These are phyloP conservation scores for Gillenia trifoliata DNA, from an alignment of 306 rosid species.

Conservation along the genomic window DNA sequence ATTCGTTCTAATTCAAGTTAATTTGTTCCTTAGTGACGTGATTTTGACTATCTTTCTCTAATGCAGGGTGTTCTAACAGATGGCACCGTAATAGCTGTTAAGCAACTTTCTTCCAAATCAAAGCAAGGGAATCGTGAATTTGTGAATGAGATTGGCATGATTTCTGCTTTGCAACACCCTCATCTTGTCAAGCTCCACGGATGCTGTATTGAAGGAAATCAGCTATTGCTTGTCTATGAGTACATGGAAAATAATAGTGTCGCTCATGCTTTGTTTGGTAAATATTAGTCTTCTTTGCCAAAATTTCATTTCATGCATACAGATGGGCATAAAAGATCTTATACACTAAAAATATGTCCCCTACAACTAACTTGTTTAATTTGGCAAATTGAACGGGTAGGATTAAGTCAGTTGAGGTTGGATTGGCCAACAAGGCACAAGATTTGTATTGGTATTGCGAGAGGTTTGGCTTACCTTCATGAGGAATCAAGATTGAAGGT, in stretches of 20 bases:
- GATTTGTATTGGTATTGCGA: neutral
- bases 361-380: neutral
- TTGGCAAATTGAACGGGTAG: neutral
- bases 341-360: neutral
- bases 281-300: neutral
- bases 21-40: no score
- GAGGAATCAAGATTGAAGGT: neutral
- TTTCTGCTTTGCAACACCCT: no score
- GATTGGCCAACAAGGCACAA: neutral
- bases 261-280: constrained; percentile 47
- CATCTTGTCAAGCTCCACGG: no score
- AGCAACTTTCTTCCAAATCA: constrained; percentile 9
- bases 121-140: no score
- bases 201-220: no score
- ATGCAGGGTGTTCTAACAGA: constrained; percentile 43
- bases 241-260: constrained; percentile 37
- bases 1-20: neutral
- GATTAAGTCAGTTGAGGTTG: constrained; percentile 3
- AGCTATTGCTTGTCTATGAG: no score
- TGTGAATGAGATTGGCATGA: no score
- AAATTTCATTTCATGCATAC: neutral
- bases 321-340: neutral
- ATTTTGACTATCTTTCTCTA: neutral
- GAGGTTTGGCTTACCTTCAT: neutral
- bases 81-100: constrained; percentile 39